These are phyloP conservation scores for Trametes cingulata DNA, from an alignment of 768 basidiomycete genomes.

Conservation along the genomic window DNA sequence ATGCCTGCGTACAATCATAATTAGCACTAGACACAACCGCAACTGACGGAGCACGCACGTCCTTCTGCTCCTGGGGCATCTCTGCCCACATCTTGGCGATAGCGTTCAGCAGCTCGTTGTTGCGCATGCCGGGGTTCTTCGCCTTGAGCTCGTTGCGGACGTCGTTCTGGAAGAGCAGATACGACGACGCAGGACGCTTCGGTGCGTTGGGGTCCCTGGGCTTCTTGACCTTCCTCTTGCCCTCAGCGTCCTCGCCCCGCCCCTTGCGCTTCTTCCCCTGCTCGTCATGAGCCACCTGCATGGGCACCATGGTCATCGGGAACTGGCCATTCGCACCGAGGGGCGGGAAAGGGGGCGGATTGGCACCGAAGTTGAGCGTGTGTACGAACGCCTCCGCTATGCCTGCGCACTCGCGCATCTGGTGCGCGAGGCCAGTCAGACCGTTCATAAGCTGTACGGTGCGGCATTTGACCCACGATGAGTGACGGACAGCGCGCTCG, in stretches of 20 bases:
- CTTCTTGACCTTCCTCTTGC: slow-evolving; percentile 60
- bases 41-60: slow-evolving; percentile 51
- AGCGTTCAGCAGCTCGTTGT: slow-evolving; percentile 69
- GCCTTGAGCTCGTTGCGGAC: slow-evolving; percentile 73
- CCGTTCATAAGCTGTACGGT: slow-evolving; percentile 51
- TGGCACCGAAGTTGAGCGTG: slow-evolving; percentile 40
- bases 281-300: slow-evolving; percentile 22
- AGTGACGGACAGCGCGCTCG: background rate
- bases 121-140: slow-evolving; percentile 60
- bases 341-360: slow-evolving; percentile 16
- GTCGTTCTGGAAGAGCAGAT: slow-evolving; percentile 93
- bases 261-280: slow-evolving; percentile 55
- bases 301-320: slow-evolving; percentile 11
- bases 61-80: slow-evolving; percentile 68
- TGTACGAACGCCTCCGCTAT: slow-evolving; percentile 62
- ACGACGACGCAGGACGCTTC: slow-evolving; percentile 90
- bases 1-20: slow-evolving; percentile 43
- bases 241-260: slow-evolving; percentile 24
- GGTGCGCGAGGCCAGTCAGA: slow-evolving; percentile 57
- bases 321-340: slow-evolving; percentile 23
- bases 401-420: slow-evolving; percentile 63
- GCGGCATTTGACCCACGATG: background rate
- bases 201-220: slow-evolving; percentile 90
- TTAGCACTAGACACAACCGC: background rate
- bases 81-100: slow-evolving; percentile 76